A percentile compares a stretch with the other conserved stretches of the same genome.
phyloP scores from a whole-genome alignment of 2,329 filamentous ascomycete genomes.

The Penicillium concentricum region DNA sequence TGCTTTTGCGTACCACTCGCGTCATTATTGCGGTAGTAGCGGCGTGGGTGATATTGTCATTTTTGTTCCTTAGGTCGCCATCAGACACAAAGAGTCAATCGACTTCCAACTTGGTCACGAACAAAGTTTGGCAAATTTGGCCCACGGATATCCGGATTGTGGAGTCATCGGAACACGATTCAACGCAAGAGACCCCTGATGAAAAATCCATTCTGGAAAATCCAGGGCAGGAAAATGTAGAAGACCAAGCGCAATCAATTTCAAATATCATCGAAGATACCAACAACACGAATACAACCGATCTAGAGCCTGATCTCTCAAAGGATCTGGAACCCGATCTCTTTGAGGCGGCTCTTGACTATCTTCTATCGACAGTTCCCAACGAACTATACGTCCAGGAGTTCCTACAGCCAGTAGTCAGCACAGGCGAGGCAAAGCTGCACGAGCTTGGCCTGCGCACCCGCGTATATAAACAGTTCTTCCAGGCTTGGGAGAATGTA shows the following conservation, averaged over 20 bases:
- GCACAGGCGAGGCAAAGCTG: neutral
- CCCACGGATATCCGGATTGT: neutral
- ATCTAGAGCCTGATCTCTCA: neutral
- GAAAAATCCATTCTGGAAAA: neutral
- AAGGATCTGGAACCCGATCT: neutral
- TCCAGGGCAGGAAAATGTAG: neutral
- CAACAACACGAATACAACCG: neutral
- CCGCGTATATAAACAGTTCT: neutral
- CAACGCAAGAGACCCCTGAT: neutral
- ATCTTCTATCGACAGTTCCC: neutral
- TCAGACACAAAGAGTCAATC: neutral
- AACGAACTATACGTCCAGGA: neutral
- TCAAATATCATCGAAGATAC: neutral
- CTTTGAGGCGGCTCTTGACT: neutral
- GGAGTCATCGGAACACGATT: neutral
- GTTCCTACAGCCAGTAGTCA: neutral
- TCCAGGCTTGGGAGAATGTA: neutral
- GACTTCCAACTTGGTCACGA: neutral
- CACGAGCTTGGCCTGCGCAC: neutral
- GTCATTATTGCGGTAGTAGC: neutral
- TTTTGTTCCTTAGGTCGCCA: neutral
- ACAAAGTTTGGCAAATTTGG: neutral
- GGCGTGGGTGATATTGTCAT: neutral
- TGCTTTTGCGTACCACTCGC: neutral
- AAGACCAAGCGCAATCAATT: neutral